Conservation (phyloP, 2,329 filamentous ascomycete species). For the Cryphonectria carpinicola region DNA sequence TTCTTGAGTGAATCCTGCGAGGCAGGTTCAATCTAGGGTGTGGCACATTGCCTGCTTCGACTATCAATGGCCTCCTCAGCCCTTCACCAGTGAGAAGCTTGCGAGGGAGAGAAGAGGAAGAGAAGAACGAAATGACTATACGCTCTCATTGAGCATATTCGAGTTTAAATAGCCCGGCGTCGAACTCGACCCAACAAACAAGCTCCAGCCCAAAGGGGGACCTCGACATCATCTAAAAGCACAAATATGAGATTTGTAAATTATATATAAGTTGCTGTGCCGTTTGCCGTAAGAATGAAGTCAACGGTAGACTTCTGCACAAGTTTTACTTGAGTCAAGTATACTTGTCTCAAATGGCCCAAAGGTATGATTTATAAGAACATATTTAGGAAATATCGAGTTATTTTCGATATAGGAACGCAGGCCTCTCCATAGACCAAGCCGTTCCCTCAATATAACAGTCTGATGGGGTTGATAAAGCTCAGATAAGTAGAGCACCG, state of each 20-base stretch:
- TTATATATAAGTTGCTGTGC: not conserved
- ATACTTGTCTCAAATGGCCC: not conserved
- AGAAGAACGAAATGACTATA: not conserved
- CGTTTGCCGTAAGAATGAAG: not conserved
- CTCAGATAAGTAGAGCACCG: not conserved
- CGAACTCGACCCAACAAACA: not conserved
- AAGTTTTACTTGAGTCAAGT: not conserved
- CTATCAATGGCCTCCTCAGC: not conserved
- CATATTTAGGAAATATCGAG: not conserved
- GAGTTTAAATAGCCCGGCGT: not conserved
- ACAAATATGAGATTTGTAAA: not conserved
- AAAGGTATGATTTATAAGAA: not conserved
- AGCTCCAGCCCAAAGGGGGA: not conserved
- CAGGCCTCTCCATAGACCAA: not conserved
- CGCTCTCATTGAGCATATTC: not conserved
- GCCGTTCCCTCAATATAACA: not conserved
- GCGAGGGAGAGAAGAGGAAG: not conserved
- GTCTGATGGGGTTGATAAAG: conserved; percentile 5
- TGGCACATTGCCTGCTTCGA: not conserved
- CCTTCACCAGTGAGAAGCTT: not conserved
- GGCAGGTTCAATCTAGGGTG: not conserved
- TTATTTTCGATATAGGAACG: not conserved
- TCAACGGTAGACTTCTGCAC: not conserved
- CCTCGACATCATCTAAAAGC: not conserved
- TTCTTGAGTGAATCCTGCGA: not conserved